Evolutionary conservation across 208 protist species (phyloP).

Genomic region (Acanthamoeba royreba): DNA sequence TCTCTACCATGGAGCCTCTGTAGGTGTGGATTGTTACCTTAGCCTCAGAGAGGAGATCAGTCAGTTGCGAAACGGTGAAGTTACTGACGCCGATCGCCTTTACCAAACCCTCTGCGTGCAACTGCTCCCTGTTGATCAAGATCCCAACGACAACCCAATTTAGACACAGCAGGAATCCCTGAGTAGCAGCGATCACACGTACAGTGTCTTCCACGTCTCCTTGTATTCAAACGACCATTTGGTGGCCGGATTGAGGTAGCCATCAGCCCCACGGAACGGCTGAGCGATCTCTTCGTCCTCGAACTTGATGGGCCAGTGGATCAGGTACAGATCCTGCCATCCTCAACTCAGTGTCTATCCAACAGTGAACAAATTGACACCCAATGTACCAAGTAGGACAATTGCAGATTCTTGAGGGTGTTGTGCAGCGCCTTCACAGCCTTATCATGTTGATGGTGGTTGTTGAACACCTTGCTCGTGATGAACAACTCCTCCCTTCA

Average conservation of each 20-base stretch:
- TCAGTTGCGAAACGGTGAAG: background rate
- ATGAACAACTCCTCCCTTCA: background rate
- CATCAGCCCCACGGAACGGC: background rate
- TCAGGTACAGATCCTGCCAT: slow-evolving; percentile 32
- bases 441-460: background rate
- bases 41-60: background rate
- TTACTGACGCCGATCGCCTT: slow-evolving; percentile 39
- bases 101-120: background rate
- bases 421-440: background rate
- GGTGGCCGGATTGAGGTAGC: background rate
- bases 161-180: background rate
- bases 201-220: background rate
- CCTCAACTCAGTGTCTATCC: too few relatives aligned
- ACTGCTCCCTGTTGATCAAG: background rate
- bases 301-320: slow-evolving; percentile 42
- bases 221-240: background rate
- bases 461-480: background rate
- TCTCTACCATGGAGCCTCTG: background rate
- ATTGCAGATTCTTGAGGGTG: slow-evolving; percentile 8
- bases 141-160: background rate
- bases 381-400: background rate
- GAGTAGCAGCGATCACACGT: background rate
- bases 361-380: too few relatives aligned
- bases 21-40: background rate
- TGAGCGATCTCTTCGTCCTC: background rate